phyloP scores from a whole-genome alignment of 306 rosid species.

The Aeschynomene evenia region DNA sequence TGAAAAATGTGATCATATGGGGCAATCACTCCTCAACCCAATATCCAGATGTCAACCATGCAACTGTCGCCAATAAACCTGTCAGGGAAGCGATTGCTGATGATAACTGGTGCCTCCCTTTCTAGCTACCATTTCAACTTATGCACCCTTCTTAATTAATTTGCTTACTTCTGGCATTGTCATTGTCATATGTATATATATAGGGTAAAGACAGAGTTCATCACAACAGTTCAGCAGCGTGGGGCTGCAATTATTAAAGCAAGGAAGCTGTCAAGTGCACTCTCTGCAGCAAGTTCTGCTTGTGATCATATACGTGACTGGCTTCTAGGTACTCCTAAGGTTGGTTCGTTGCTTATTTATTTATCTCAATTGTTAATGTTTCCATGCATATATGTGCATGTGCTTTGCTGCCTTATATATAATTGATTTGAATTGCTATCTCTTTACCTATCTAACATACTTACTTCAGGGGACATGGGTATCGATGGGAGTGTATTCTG shows the following conservation, averaged over 20 bases:
- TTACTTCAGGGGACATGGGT: constrained; percentile 71
- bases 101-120: constrained; percentile 58
- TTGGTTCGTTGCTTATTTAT: too few relatives aligned
- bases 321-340: constrained; percentile 98
- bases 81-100: constrained; percentile 58
- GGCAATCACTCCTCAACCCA: constrained; percentile 96
- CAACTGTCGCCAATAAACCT: constrained; percentile 49
- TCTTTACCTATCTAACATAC: neutral
- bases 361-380: too few relatives aligned
- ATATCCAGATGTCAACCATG: constrained; percentile 91
- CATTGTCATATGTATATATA: too few relatives aligned
- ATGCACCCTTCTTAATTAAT: too few relatives aligned
- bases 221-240: constrained; percentile 91
- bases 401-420: neutral
- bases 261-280: constrained; percentile 91
- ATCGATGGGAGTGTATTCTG: constrained; percentile 93
- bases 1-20: constrained; percentile 84
- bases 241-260: constrained; percentile 99
- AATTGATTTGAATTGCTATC: neutral
- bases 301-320: constrained; percentile 97
- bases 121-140: neutral
- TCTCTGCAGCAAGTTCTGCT: constrained; percentile 98
- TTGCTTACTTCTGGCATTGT: too few relatives aligned
- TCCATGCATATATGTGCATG: too few relatives aligned
- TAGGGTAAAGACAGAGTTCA: constrained; percentile 77